phyloP scores from a whole-genome alignment of 306 rosid genomes.

The Cicer judaicum region DNA sequence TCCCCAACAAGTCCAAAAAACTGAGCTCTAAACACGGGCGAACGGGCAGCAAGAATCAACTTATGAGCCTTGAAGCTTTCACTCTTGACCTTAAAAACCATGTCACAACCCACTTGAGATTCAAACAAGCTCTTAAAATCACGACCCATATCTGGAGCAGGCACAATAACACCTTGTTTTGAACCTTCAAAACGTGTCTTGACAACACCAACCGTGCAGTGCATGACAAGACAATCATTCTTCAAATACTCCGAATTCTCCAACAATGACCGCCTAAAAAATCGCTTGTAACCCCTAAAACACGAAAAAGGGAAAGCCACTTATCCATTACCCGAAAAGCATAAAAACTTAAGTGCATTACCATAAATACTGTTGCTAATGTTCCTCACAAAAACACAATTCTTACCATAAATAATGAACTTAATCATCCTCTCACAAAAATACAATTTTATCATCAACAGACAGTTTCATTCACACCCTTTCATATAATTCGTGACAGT shows the following conservation, averaged over 20 bases:
- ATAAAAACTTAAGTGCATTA: no score
- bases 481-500: no score
- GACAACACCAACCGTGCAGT: constrained; percentile 96
- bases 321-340: no score
- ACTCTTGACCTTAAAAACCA: constrained; percentile 73
- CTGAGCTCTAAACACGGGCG: constrained; percentile 83
- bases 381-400: no score
- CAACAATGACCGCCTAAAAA: constrained; percentile 67
- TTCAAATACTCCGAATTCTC: constrained; percentile 83
- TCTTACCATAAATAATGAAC: no score
- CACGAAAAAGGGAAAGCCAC: neutral
- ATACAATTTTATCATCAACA: no score
- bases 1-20: constrained; percentile 81
- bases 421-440: no score
- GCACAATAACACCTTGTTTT: constrained; percentile 59
- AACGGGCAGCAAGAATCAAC: constrained; percentile 85
- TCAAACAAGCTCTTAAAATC: constrained; percentile 75
- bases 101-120: constrained; percentile 75
- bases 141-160: constrained; percentile 69
- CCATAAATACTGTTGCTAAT: no score
- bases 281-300: constrained; percentile 94
- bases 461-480: no score
- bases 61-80: constrained; percentile 84
- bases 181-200: constrained; percentile 75
- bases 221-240: constrained; percentile 87